Conservation (phyloP, 106 monocot species). For the Posidonia australis region DNA sequence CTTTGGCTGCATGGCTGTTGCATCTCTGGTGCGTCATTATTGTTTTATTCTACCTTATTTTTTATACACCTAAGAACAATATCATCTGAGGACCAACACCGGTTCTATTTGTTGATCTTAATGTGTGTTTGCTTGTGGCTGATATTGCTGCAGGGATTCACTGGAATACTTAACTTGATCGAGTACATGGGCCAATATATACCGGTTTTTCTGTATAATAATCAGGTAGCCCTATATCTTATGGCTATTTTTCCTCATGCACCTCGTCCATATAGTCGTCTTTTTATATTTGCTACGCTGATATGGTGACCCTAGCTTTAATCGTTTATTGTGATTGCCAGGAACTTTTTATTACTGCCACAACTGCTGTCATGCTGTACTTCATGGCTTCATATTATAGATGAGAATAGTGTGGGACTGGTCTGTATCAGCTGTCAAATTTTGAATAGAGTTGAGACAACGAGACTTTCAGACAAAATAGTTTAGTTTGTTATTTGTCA, state of each 20-base stretch:
- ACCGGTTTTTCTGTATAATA: slow-evolving; percentile 64
- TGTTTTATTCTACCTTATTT: no score
- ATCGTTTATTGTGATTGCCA: slow-evolving; percentile 10
- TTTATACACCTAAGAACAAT: background rate
- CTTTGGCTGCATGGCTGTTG: slow-evolving; percentile 70
- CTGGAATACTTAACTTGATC: slow-evolving; percentile 66
- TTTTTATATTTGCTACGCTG: no score
- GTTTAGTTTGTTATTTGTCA: no score
- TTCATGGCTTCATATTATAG: slow-evolving; percentile 75
- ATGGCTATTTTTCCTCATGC: no score
- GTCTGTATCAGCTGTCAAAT: background rate
- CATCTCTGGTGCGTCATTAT: slow-evolving; percentile 51
- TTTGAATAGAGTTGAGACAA: background rate
- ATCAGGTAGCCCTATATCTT: slow-evolving; percentile 45
- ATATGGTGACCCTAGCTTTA: background rate
- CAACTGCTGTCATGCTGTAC: slow-evolving; percentile 53
- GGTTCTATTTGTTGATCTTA: background rate
- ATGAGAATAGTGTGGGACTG: slow-evolving; percentile 12
- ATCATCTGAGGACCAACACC: no score
- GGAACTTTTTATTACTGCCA: slow-evolving; percentile 61
- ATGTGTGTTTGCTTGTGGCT: no score
- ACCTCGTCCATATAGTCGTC: no score
- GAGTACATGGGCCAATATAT: slow-evolving; percentile 52
- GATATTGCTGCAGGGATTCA: slow-evolving; percentile 43
- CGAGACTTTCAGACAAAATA: no score